Evolutionary conservation across 257 asterid genomes (phyloP), one percentile per base, ranked within the genome.

Genomic region (Gentiana straminea): DNA sequence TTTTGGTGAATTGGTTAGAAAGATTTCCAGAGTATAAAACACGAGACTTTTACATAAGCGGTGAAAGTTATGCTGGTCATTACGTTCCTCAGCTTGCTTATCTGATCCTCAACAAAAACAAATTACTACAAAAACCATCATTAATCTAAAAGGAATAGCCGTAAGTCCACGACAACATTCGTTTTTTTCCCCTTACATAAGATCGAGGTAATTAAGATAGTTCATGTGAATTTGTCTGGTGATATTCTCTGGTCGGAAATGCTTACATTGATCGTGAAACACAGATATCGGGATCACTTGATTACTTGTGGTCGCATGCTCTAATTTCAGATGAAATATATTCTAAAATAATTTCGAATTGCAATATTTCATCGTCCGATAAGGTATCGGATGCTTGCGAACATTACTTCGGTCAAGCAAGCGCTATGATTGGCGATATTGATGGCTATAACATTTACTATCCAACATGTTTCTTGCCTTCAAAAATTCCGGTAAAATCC

Each of bases 51-150:
- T 70, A 58, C 53, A 51, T 70, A 38, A 12, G 60, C 4, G 75
- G 75, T 4, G 67, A 70, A 55, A 70, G 70, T 38, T 70, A 64
- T 10, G 64, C 57, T 0, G 75, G 75, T 0, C 75, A 70, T 46
- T 70, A 70, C 7, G 60, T 64, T 0, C 75, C 75, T 36, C 70
- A 64, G 11, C 75, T 70, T n/a, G 75, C 75, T 51, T 39, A 70
- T 5, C 49, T 65, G 50, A 64, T 70, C 47, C 63, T 66, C 0
- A 11, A 24, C 9, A 32, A 58, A 33, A 71, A 71, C 66, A 62
- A 49, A 1, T 47, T 33, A 0, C 66, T 0, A 58, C 57, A 13
- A 33, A 44, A 11, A 62, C 69, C 3, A 24, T 44, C 45, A 64
- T 70, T 49, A 70, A 70, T 32, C 11, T 70, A 32, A 70, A 55